Evolutionary conservation across 2,329 filamentous ascomycete genomes (phyloP).

Genomic region (Cryphonectria carpinicola): DNA sequence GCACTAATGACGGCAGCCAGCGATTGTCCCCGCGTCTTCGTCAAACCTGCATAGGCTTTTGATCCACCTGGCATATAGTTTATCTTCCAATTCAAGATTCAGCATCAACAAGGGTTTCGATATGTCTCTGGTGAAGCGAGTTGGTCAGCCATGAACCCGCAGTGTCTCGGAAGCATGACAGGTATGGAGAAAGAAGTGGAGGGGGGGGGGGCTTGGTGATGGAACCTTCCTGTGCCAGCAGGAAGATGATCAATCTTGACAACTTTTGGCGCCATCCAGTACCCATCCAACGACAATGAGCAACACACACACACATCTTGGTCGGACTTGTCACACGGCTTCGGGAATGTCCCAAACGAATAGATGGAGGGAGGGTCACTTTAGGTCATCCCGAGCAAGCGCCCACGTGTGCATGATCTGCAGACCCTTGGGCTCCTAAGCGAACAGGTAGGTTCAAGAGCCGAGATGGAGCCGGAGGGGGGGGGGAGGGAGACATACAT

Average conservation of each 20-base stretch:
- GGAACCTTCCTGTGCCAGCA: constrained; percentile 5
- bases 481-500: neutral
- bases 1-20: constrained; percentile 13
- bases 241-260: neutral
- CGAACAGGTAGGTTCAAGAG: neutral
- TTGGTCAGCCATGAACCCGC: neutral
- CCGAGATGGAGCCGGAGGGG: neutral
- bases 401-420: constrained; percentile 10
- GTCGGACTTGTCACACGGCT: neutral
- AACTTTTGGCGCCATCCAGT: neutral
- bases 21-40: constrained; percentile 4
- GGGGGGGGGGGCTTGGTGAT: neutral
- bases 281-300: neutral
- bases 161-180: neutral
- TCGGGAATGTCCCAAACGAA: constrained; percentile 1
- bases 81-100: neutral
- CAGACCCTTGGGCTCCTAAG: neutral
- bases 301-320: neutral
- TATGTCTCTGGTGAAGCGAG: neutral
- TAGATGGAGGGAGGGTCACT: neutral
- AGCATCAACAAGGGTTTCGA: neutral
- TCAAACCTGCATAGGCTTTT: neutral
- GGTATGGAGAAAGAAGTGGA: neutral
- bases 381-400: neutral
- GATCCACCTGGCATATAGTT: constrained; percentile 8